Evolutionary conservation across 345 rosid species (phyloP).

Genomic region (Corymbia maculata): DNA sequence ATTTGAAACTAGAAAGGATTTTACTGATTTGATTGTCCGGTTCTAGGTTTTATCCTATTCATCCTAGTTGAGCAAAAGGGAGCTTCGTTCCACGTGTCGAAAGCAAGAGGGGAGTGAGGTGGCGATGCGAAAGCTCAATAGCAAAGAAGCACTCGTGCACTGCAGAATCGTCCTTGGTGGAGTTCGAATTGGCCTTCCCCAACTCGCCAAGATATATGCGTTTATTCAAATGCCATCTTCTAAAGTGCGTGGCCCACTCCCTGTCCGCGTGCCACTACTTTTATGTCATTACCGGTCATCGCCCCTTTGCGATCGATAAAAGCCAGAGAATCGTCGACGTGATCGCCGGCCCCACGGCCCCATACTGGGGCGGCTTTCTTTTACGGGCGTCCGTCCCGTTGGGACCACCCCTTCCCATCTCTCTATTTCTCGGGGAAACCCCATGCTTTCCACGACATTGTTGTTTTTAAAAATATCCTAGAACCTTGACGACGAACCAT

Average conservation of each 20-base stretch:
- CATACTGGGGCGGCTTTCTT: background rate
- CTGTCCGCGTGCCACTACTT: background rate
- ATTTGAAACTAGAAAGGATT: too few species aligned
- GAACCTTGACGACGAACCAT: background rate
- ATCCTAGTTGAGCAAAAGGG: too few species aligned
- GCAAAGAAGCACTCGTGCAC: background rate
- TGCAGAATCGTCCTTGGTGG: background rate
- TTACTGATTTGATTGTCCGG: too few species aligned
- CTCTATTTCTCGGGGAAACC: background rate
- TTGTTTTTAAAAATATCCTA: background rate
- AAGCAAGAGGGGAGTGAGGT: background rate
- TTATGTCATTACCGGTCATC: background rate
- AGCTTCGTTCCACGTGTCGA: background rate
- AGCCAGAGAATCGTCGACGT: background rate
- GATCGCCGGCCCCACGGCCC: background rate
- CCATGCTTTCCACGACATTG: background rate
- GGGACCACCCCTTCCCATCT: background rate
- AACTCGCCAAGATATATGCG: background rate
- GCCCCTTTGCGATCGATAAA: background rate
- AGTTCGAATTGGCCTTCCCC: background rate
- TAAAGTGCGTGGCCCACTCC: background rate
- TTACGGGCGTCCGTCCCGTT: background rate
- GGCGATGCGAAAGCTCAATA: background rate
- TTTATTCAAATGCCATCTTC: background rate
- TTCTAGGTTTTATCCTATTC: too few species aligned